phyloP scores from a whole-genome alignment of 805 yeast species.

The Wickerhamomyces queroliae region DNA sequence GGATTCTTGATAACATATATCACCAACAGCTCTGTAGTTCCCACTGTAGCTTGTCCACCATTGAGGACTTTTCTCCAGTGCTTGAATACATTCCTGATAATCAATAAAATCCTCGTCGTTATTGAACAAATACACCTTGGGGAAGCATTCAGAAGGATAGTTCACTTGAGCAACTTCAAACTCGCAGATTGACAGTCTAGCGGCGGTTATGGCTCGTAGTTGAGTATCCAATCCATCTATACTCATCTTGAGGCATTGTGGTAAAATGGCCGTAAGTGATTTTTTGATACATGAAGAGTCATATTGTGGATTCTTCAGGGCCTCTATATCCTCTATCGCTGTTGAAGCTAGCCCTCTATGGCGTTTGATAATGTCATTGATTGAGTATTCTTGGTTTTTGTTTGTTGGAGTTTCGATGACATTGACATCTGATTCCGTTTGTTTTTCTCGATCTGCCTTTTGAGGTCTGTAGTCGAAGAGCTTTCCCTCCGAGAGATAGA shows the following conservation, averaged over 20 bases:
- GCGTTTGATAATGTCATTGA: constrained; percentile 14
- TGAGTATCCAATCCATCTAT: constrained; percentile 31
- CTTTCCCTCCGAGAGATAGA: too few species aligned
- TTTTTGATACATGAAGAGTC: constrained; percentile 29
- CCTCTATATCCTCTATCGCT: constrained; percentile 7
- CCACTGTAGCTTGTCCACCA: constrained; percentile 77
- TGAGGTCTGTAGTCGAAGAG: too few species aligned
- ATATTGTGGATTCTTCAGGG: constrained; percentile 5
- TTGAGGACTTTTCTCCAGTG: constrained; percentile 40
- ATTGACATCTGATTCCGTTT: too few species aligned
- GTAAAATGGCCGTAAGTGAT: constrained; percentile 35
- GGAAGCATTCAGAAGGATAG: constrained; percentile 21
- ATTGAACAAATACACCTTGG: constrained; percentile 23
- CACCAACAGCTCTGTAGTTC: constrained; percentile 47
- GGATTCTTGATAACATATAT: constrained; percentile 47
- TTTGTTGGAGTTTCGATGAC: not conserved
- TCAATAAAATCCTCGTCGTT: constrained; percentile 9
- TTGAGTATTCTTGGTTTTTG: constrained; percentile 5
- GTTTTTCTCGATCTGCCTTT: not conserved
- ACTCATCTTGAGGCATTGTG: constrained; percentile 34
- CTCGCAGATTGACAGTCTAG: constrained; percentile 48
- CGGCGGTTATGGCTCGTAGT: constrained; percentile 33
- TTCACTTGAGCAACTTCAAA: constrained; percentile 39
- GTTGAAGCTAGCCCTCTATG: constrained; percentile 11
- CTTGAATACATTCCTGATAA: constrained; percentile 31